phyloP scores from a whole-genome alignment of 179 eudicot genomes.

The Heliamphora pulchella region DNA sequence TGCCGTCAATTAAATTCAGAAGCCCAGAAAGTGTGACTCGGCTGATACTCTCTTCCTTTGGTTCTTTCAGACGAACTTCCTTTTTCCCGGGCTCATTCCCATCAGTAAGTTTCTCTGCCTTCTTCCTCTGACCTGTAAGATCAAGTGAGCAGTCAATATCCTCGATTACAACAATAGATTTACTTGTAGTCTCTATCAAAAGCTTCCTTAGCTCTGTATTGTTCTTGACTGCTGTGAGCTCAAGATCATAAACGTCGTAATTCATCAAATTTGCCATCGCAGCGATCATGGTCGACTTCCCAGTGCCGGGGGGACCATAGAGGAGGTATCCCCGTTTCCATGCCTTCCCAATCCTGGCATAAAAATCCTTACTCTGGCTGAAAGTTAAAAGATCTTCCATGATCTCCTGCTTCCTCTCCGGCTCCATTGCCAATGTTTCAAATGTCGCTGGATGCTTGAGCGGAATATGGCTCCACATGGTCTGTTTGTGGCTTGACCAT shows the following conservation, averaged over 20 bases:
- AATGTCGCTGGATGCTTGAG: constrained; percentile 41
- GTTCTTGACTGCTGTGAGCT: constrained; percentile 30
- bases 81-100: constrained; percentile 12
- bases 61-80: constrained; percentile 9
- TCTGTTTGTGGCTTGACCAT: constrained; percentile 18
- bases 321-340: constrained; percentile 33
- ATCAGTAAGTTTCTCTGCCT: constrained; percentile 12
- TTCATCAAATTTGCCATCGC: constrained; percentile 42
- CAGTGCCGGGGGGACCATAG: constrained; percentile 45
- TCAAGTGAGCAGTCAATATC: constrained; percentile 35
- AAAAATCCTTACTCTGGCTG: constrained; percentile 32
- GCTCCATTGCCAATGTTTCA: constrained; percentile 32
- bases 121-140: constrained; percentile 24
- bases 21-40: constrained; percentile 28
- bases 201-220: constrained; percentile 29
- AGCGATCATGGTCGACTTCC: constrained; percentile 43
- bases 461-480: constrained; percentile 23
- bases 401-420: constrained; percentile 31
- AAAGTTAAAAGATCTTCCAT: constrained; percentile 35
- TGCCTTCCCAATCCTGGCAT: constrained; percentile 32
- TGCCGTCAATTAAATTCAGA: constrained; percentile 25
- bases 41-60: constrained; percentile 13
- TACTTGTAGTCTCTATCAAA: constrained; percentile 24
- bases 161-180: constrained; percentile 29
- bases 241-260: constrained; percentile 40